A percentile compares a stretch with the other conserved stretches of the same genome.
Conservation (phyloP, 331 rosid species). For the Dryas integrifolia region DNA sequence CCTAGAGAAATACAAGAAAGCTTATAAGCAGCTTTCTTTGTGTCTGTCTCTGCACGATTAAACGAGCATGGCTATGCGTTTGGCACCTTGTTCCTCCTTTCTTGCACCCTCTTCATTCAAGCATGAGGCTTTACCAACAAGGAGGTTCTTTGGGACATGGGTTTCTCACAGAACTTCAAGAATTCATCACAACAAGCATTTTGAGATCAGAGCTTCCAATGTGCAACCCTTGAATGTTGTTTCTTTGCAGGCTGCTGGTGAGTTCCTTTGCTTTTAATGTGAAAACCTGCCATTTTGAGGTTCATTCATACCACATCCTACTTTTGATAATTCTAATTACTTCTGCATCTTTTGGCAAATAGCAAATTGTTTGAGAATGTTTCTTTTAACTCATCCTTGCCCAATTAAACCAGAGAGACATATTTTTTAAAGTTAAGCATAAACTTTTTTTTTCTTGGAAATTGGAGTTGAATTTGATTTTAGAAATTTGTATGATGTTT, state of each 20-base stretch:
- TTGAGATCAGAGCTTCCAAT: constrained; percentile 76
- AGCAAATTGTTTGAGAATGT: background rate
- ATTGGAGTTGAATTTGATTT: too few species aligned
- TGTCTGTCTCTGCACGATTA: background rate
- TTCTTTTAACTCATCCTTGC: background rate
- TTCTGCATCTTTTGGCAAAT: background rate
- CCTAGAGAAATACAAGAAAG: too few species aligned
- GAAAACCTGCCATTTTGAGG: too few species aligned
- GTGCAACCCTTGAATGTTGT: constrained; percentile 64
- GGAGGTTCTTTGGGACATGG: constrained; percentile 25
- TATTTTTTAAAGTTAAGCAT: background rate
- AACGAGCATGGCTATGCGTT: constrained; percentile 56
- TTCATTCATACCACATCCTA: too few species aligned
- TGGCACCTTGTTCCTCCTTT: constrained; percentile 32
- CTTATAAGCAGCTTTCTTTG: background rate
- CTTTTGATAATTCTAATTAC: background rate
- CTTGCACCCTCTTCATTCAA: constrained; percentile 40
- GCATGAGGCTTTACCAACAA: constrained; percentile 33
- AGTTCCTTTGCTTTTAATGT: constrained; percentile 3
- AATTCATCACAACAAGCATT: constrained; percentile 25
- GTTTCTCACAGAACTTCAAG: constrained; percentile 32
- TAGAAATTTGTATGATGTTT: too few species aligned
- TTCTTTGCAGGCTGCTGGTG: constrained; percentile 61
- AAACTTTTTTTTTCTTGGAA: too few species aligned
- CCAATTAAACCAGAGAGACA: background rate